phyloP scores from a whole-genome alignment of 1,139 yeast genomes.

The Hyphopichia burtonii region DNA sequence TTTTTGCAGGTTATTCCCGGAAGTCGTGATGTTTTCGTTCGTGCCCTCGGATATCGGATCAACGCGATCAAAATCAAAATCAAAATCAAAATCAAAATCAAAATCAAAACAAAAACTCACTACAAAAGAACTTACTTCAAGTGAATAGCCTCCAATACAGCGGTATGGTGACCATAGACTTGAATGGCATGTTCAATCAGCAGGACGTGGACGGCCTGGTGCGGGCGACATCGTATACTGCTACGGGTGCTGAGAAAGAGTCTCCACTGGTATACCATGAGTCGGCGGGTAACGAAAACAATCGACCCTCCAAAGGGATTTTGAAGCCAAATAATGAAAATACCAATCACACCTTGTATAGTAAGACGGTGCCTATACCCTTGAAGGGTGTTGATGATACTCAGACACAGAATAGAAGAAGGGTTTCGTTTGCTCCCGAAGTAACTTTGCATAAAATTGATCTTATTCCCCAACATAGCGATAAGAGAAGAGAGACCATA shows the following conservation, averaged over 20 bases:
- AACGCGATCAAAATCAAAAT: too few species aligned
- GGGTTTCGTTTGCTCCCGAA: conserved; percentile 77
- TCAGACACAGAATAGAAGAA: conserved; percentile 24
- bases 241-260: not conserved
- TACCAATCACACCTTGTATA: conserved; percentile 9
- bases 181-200: not conserved
- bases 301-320: conserved; percentile 23
- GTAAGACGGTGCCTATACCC: conserved; percentile 9
- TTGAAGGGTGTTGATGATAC: conserved; percentile 8
- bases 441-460: conserved; percentile 70
- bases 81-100: too few species aligned
- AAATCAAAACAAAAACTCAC: not conserved
- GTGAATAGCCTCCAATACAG: too few species aligned
- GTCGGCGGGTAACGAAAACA: not conserved
- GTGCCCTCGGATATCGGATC: too few species aligned
- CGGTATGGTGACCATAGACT: not conserved
- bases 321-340: conserved; percentile 27
- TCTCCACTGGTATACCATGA: not conserved
- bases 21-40: too few species aligned
- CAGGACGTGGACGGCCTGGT: not conserved
- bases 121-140: not conserved
- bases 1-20: too few species aligned
- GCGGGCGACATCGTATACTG: not conserved
- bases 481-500: conserved; percentile 37
- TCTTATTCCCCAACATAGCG: conserved; percentile 32